phyloP scores from a whole-genome alignment of 23 red algal genomes.

The Rhodosorus marinus region DNA sequence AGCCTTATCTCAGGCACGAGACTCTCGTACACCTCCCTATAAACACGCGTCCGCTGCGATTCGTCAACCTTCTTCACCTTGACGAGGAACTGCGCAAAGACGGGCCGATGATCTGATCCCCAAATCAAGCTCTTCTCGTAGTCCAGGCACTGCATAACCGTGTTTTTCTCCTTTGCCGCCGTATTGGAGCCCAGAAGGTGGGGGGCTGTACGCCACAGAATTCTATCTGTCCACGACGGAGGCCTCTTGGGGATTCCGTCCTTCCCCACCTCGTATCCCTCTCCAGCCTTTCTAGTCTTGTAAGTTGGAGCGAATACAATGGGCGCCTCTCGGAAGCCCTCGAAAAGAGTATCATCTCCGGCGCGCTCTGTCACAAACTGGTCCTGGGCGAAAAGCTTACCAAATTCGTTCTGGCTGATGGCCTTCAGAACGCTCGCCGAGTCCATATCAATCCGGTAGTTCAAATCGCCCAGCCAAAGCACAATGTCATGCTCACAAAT shows the following conservation, averaged over 20 bases:
- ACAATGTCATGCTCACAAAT: conserved; percentile 8
- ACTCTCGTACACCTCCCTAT: too few relatives aligned
- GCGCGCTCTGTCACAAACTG: conserved; percentile 43
- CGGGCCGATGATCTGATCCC: too few relatives aligned
- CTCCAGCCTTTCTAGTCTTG: conserved; percentile 48
- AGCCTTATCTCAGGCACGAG: too few relatives aligned
- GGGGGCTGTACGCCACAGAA: too few relatives aligned
- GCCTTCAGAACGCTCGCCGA: conserved; percentile 34
- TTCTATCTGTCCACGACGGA: conserved; percentile 74
- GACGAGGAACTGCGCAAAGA: too few relatives aligned
- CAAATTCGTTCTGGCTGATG: conserved; percentile 47
- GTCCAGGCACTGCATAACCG: too few relatives aligned
- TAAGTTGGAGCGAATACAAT: conserved; percentile 86
- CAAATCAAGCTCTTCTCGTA: too few relatives aligned
- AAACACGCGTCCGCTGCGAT: too few relatives aligned
- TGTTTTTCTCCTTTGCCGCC: too few relatives aligned
- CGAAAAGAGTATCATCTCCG: conserved; percentile 20
- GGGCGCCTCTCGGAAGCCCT: conserved; percentile 49
- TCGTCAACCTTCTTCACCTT: too few relatives aligned
- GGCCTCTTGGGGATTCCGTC: conserved; percentile 28
- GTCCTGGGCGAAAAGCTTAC: conserved; percentile 19
- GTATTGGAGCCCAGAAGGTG: too few relatives aligned
- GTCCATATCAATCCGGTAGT: conserved; percentile 69
- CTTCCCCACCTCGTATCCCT: conserved; percentile 34
- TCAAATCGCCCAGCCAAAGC: conserved; percentile 94